Evolutionary conservation across 768 basidiomycete genomes (phyloP), one percentile per base, ranked within the genome.

Genomic region (Tylopilus subfusipes): DNA sequence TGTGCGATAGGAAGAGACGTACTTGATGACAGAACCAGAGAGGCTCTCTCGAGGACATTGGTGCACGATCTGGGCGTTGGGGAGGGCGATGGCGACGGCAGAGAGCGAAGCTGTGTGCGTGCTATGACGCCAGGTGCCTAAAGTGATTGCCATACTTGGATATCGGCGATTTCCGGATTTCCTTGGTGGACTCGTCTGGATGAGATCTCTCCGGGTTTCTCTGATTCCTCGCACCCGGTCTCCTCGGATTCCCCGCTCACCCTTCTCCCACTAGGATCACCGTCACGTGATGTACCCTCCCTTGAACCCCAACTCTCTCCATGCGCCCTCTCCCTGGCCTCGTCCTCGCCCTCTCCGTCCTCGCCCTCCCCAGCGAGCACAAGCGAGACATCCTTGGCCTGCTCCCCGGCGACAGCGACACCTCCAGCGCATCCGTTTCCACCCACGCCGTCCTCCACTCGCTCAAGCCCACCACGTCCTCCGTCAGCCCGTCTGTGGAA

Each of bases 1-100:
- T 42, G 36, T 6, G 9, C 18, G 34, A 57, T 27, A 16, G 18
- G 21, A 9, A 22, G 22, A 14, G 30, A 64, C 71, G 16, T 40
- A 84, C 88, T 73, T 88, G 76, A 65, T 91, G 87, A 59, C 89
- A 91, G 63, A 75, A 90, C 89, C 89, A 92, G 63, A 89, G 67
- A 5, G 87, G 83, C 58, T 87, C 85, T 69, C 86, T 76, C 21
- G 78, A 75, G 14, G 89, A 84, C 88, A 90, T 89, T n/a, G 11
- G 21, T 10, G n/a, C 40, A 7, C n/a, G 7, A 27, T 27, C 7
- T 27, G 27, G 21, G 13, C 33, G 42, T 43, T 44, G 27, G 29
- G 27, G 19, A 9, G 7, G 38, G 6, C 19, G 53, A 48, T 31
- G 62, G 51, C 16, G 55, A 56, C 47, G 43, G 38, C 14, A 11